Base-by-base conservation (phyloP, 805 yeast species). In the Metschnikowia bowlesiae region DNA sequence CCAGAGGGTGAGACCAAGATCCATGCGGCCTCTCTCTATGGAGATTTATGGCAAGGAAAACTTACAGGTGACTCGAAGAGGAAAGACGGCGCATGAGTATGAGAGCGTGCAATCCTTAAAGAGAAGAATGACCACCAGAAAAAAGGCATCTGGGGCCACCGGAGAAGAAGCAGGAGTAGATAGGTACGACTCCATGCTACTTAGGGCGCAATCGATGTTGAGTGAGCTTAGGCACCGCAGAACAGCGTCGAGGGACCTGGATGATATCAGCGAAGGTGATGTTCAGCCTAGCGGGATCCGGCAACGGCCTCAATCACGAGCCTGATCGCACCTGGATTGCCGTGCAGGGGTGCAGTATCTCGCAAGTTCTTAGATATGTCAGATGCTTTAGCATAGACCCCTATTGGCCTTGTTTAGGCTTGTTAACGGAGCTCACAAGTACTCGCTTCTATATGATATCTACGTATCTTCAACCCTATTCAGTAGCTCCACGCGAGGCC, bases 201-300 rank as follows among this genome's bases (percentile, higher is more conserved):
- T 69, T 16, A 54, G 78, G 46, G 75, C 77, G 0, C 75, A 70
- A 51, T 65, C 68, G 1, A 71, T 73, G 76, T 63, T 73, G 39
- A 64, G 62, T 39, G 68, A 68, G 47, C 61, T 73, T 35, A 46
- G 75, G 32, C 37, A 53, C 34, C 45, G 45, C 45, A 22, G 31
- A 28, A 33, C 45, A n/a, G 34, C 45, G 13, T 42, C 45, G n/a
- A 22, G 38, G 14, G 45, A 42, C 9, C 37, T 33, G 45, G 38
- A 9, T 3, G 8, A 16, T 8, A 8, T 13, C 8, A 26, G n/a
- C 35, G 45, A 32, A 9, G 18, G 18, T 22, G 45, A 42, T 8
- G 9, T 7, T 6, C 8, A 8, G 33, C 22, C 37, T 8, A 13
- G 30, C 10, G 33, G 26, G 14, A 14, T 33, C 22, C 45, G 45